These are phyloP conservation scores for Sclerotinia nivalis DNA, from an alignment of 2,329 filamentous ascomycete genomes.

Conservation along the genomic window DNA sequence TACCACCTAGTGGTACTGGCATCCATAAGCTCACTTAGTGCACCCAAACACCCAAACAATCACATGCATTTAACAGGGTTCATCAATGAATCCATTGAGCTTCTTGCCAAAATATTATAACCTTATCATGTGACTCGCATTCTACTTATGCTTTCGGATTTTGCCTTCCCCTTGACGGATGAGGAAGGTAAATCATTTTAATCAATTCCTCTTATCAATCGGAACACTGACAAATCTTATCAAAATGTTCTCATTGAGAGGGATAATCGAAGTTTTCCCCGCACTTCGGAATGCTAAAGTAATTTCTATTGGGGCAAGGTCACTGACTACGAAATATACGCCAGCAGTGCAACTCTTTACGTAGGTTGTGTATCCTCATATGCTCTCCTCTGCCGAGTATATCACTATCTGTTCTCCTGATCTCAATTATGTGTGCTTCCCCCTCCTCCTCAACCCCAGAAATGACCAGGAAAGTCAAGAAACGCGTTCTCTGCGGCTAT, in stretches of 20 bases:
- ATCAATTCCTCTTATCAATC: slow-evolving; percentile 16
- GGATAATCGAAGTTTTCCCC: not conserved
- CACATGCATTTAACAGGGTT: slow-evolving; percentile 14
- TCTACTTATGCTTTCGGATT: not conserved
- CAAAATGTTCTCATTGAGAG: not conserved
- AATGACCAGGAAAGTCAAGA: slow-evolving; percentile 46
- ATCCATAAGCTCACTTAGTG: slow-evolving; percentile 22
- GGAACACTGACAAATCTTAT: not conserved
- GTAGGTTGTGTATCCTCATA: not conserved
- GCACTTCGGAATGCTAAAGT: slow-evolving; percentile 2
- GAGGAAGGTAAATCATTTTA: not conserved
- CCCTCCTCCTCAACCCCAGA: not conserved
- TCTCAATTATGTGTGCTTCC: not conserved
- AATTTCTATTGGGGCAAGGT: not conserved
- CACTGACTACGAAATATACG: not conserved
- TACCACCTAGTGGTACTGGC: not conserved
- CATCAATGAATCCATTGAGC: not conserved
- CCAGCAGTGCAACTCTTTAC: not conserved
- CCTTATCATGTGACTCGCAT: not conserved
- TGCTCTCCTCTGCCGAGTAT: not conserved
- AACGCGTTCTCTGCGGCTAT: slow-evolving; percentile 59
- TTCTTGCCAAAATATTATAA: not conserved
- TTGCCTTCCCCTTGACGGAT: not conserved
- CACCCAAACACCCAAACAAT: slow-evolving; percentile 17
- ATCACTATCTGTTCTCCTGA: slow-evolving; percentile 1